Percentiles rank a stretch among this genome's conserved stretches.
phyloP scores from a whole-genome alignment of 306 rosid species.

The Heteromeles arbutifolia region DNA sequence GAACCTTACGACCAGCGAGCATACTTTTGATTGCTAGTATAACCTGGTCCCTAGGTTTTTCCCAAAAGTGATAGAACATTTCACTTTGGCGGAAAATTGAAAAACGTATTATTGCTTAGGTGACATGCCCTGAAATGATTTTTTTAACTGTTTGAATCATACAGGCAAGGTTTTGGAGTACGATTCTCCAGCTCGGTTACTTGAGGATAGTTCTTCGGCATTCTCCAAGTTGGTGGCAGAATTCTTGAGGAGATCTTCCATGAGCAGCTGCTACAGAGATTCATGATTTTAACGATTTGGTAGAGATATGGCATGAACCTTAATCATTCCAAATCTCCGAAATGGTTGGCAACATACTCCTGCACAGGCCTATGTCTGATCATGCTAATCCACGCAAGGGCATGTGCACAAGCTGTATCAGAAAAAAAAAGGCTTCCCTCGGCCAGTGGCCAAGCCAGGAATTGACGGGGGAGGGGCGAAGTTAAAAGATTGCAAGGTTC shows the following conservation, averaged over 20 bases:
- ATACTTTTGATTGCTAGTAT: neutral
- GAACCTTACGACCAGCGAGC: neutral
- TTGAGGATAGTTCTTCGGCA: conserved; percentile 48
- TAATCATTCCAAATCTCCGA: neutral
- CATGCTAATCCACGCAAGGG: neutral
- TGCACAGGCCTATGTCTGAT: too few species aligned
- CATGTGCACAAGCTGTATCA: neutral
- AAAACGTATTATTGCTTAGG: neutral
- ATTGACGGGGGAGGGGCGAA: too few species aligned
- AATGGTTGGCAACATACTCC: too few species aligned
- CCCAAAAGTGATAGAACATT: neutral
- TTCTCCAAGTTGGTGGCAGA: conserved; percentile 85
- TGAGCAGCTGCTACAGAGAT: conserved; percentile 4
- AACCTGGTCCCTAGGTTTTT: neutral
- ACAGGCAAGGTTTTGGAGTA: conserved; percentile 70
- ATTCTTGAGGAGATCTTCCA: conserved; percentile 57
- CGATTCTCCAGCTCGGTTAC: conserved; percentile 55
- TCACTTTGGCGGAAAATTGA: neutral
- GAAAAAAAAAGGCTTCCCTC: too few species aligned
- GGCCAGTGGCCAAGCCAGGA: too few species aligned
- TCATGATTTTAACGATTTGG: neutral
- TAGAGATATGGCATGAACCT: neutral
- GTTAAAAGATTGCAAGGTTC: too few species aligned
- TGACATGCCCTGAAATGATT: neutral
- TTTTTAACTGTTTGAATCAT: conserved; percentile 8